These are phyloP conservation scores for Patellifolia procumbens DNA, from an alignment of 179 eudicot species.

Conservation along the genomic window DNA sequence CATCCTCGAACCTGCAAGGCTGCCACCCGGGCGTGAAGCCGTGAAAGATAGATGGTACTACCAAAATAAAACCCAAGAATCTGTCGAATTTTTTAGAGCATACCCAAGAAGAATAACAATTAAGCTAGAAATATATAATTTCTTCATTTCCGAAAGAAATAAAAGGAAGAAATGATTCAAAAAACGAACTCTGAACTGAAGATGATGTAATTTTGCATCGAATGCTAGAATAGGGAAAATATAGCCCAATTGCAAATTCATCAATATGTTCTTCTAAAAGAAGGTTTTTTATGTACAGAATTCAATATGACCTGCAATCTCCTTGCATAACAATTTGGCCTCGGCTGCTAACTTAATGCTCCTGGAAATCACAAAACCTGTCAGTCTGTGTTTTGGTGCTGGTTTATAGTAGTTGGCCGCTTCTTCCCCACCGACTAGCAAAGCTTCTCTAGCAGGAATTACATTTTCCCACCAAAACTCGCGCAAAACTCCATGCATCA, in stretches of 20 bases:
- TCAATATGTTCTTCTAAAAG: neutral
- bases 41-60: no score
- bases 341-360: conserved; percentile 70
- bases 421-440: conserved; percentile 57
- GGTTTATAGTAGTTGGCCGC: conserved; percentile 66
- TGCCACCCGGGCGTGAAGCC: no score
- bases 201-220: neutral
- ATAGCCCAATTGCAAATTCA: conserved; percentile 4
- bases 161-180: conserved; percentile 4
- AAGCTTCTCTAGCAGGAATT: conserved; percentile 71
- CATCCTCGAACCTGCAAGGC: no score
- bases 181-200: neutral
- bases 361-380: conserved; percentile 53
- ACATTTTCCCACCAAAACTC: conserved; percentile 99
- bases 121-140: no score
- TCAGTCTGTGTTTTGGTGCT: conserved; percentile 61
- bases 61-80: no score
- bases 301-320: conserved; percentile 75
- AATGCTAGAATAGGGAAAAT: neutral
- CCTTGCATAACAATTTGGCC: conserved; percentile 72
- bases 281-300: conserved; percentile 41
- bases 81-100: no score
- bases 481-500: conserved; percentile 65
- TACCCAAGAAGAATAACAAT: no score
- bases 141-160: neutral